Evolutionary conservation across 169 alveolate genomes (phyloP).

Genomic region (Plasmodium ovale): DNA sequence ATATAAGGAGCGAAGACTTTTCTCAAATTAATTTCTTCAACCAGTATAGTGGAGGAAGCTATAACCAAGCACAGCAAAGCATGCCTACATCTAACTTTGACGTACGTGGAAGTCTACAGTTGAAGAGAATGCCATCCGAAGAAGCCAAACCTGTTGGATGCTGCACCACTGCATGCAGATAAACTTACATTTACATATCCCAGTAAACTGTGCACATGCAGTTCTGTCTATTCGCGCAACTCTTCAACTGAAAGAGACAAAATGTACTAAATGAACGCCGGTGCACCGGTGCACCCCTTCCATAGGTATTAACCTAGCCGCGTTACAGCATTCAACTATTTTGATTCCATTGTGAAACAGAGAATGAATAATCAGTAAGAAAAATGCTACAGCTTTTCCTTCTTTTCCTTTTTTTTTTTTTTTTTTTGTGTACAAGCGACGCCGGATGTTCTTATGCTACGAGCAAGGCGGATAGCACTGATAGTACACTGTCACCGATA

Average conservation of each 20-base stretch:
- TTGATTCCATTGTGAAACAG: too few relatives aligned
- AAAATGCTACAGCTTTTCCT: too few relatives aligned
- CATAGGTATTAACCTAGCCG: too few relatives aligned
- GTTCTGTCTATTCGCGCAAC: not conserved
- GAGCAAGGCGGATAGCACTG: too few relatives aligned
- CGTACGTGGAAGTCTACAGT: conserved; percentile 36
- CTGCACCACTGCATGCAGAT: conserved; percentile 43
- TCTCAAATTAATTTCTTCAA: conserved; percentile 51
- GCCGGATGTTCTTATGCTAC: too few relatives aligned
- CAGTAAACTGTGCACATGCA: not conserved
- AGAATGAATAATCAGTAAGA: too few relatives aligned
- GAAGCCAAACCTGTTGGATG: conserved; percentile 74
- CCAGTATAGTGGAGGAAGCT: conserved; percentile 33
- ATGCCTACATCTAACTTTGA: conserved; percentile 59
- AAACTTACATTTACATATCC: too few relatives aligned
- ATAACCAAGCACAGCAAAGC: conserved; percentile 19
- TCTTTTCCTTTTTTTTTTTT: too few relatives aligned
- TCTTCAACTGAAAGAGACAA: conserved; percentile 11
- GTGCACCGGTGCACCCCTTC: too few relatives aligned
- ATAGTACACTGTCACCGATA: too few relatives aligned
- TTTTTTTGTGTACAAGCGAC: too few relatives aligned
- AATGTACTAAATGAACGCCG: not conserved
- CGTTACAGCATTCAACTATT: too few relatives aligned
- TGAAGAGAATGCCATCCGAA: conserved; percentile 75
- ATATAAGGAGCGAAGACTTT: conserved; percentile 48